phyloP scores from a whole-genome alignment of 2,329 filamentous ascomycete species.

The Cercospora sp. region DNA sequence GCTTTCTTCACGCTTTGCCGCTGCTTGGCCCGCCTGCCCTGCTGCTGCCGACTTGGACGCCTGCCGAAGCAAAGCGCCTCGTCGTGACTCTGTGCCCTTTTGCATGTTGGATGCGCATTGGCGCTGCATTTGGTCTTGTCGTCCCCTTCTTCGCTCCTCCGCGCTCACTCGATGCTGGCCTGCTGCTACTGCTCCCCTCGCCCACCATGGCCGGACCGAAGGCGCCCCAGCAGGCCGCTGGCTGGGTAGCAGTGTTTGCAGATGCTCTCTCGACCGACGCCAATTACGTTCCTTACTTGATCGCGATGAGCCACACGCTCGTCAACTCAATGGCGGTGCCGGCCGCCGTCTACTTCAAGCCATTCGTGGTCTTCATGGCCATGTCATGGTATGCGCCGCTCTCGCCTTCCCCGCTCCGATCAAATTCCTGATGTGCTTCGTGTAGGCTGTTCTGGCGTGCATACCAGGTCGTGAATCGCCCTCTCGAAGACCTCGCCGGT shows the following conservation, averaged over 20 bases:
- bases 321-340: constrained; percentile 20
- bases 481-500: constrained; percentile 57
- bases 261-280: constrained; percentile 5
- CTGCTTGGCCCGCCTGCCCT: not conserved
- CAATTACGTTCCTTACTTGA: not conserved
- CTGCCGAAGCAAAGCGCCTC: not conserved
- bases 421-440: not conserved
- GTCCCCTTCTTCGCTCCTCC: not conserved
- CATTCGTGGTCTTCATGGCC: constrained; percentile 27
- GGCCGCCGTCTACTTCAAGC: constrained; percentile 30
- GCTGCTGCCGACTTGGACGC: not conserved
- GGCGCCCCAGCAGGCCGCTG: constrained; percentile 11
- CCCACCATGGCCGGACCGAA: constrained; percentile 11
- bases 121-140: not conserved
- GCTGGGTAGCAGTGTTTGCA: constrained; percentile 10
- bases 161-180: not conserved
- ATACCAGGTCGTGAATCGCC: constrained; percentile 85
- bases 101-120: not conserved
- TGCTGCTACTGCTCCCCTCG: not conserved
- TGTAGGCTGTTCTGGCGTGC: constrained; percentile 70
- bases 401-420: not conserved
- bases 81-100: not conserved
- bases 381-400: constrained; percentile 26
- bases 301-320: constrained; percentile 1
- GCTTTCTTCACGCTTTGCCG: not conserved